Conservation (phyloP, 2,329 filamentous ascomycete species). For the Pezizomycotina sp. region DNA sequence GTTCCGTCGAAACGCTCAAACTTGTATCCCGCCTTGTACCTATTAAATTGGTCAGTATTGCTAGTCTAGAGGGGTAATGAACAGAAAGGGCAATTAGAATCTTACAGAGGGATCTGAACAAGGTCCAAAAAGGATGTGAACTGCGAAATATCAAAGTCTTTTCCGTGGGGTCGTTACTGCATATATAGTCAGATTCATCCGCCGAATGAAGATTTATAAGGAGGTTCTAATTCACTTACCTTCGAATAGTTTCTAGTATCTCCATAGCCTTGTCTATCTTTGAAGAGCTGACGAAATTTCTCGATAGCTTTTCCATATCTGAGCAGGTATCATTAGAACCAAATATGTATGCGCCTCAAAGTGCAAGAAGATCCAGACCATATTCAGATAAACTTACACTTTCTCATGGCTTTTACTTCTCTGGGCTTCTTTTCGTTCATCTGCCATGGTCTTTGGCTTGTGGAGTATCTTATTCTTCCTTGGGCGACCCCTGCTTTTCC, state of each 20-base stretch:
- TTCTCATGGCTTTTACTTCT: conserved; percentile 49
- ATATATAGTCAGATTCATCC: conserved; percentile 23
- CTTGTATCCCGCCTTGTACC: conserved; percentile 35
- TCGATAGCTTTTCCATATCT: conserved; percentile 23
- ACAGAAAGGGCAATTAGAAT: no score
- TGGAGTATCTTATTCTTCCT: conserved; percentile 27
- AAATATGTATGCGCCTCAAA: no score
- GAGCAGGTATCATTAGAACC: conserved; percentile 3
- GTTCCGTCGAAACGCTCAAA: conserved; percentile 55
- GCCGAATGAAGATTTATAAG: conserved; percentile 25
- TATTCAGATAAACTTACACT: conserved; percentile 39
- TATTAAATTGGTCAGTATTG: no score
- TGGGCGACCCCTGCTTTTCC: no score
- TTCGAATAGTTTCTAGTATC: conserved; percentile 35
- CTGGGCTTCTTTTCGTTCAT: conserved; percentile 50
- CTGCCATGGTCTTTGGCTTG: conserved; percentile 37
- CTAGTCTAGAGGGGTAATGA: no score
- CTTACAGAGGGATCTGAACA: conserved; percentile 56
- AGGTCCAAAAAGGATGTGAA: conserved; percentile 67
- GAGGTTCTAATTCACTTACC: conserved; percentile 30
- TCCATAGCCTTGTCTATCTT: conserved; percentile 57
- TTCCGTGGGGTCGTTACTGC: conserved; percentile 36
- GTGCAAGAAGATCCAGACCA: no score
- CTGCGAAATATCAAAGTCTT: conserved; percentile 73
- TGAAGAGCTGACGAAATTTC: conserved; percentile 53